A percentile compares a stretch with the other conserved stretches of the same genome.
These are phyloP conservation scores for Hyphopichia buzzinii DNA, from an alignment of 1,139 yeast genomes.

Conservation along the genomic window DNA sequence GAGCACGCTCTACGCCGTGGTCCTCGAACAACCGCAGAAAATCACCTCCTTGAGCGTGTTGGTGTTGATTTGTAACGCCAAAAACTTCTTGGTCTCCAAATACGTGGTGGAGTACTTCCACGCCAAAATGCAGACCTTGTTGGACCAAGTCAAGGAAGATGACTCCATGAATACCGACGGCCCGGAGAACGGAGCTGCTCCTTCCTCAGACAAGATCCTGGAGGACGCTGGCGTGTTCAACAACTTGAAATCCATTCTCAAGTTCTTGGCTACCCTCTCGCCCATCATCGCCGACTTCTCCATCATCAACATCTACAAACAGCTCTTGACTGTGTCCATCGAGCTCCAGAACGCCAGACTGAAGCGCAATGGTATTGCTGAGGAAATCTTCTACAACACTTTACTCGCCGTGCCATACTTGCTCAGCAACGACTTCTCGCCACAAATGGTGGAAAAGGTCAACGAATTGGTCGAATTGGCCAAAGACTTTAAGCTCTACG, in stretches of 20 bases:
- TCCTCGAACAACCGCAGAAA: slow-evolving; percentile 90
- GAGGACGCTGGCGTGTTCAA: slow-evolving; percentile 69
- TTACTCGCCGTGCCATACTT: slow-evolving; percentile 70
- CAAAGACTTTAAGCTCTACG: slow-evolving; percentile 29
- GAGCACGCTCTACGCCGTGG: slow-evolving; percentile 64
- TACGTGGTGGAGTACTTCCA: slow-evolving; percentile 70
- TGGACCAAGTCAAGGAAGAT: slow-evolving; percentile 27
- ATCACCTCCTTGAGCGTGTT: slow-evolving; percentile 69
- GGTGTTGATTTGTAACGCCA: slow-evolving; percentile 64
- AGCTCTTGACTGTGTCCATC: slow-evolving; percentile 55
- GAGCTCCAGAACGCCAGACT: slow-evolving; percentile 46
- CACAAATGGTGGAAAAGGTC: slow-evolving; percentile 32
- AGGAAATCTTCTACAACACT: slow-evolving; percentile 64
- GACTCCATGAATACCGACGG: slow-evolving; percentile 13
- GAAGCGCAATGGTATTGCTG: slow-evolving; percentile 59
- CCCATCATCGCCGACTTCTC: slow-evolving; percentile 59
- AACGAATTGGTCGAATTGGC: slow-evolving; percentile 49
- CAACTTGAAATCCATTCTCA: slow-evolving; percentile 63
- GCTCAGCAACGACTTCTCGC: slow-evolving; percentile 43
- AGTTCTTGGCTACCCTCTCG: slow-evolving; percentile 65
- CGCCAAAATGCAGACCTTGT: slow-evolving; percentile 53
- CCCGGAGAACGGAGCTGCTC: not conserved
- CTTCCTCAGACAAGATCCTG: slow-evolving; percentile 14
- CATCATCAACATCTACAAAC: slow-evolving; percentile 50
- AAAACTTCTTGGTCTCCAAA: slow-evolving; percentile 66